These are phyloP conservation scores for Kappamyces sp. DNA, from an alignment of 192 early-diverging fungal genomes.

Conservation along the genomic window DNA sequence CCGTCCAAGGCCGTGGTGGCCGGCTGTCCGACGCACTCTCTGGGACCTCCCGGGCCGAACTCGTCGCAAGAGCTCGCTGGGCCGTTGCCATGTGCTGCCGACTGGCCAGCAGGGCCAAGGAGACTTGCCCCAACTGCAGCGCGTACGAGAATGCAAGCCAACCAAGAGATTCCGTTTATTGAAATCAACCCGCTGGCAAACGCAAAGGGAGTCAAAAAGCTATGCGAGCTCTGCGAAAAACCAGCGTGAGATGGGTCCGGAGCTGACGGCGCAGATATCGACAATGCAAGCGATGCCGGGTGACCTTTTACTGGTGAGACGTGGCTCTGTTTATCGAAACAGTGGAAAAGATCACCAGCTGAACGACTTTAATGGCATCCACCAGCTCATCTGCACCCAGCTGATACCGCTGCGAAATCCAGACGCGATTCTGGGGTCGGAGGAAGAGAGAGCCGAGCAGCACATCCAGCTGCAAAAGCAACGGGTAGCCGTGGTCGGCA, in stretches of 20 bases:
- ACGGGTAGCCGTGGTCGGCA: slow-evolving; percentile 18
- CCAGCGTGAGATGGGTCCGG: slow-evolving; percentile 30
- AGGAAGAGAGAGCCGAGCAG: slow-evolving; percentile 46
- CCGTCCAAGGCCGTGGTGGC: too few species aligned
- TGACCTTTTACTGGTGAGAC: slow-evolving; percentile 52
- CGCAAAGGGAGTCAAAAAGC: slow-evolving; percentile 50
- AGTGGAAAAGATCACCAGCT: slow-evolving; percentile 50
- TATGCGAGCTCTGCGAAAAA: slow-evolving; percentile 53
- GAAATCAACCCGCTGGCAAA: slow-evolving; percentile 55
- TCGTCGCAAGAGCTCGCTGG: too few species aligned
- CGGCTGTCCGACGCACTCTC: too few species aligned
- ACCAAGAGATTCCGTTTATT: not conserved
- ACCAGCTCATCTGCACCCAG: slow-evolving; percentile 45
- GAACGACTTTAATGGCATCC: slow-evolving; percentile 47
- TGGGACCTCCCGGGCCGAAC: too few species aligned
- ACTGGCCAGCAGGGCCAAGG: too few species aligned
- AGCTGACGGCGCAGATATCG: slow-evolving; percentile 29
- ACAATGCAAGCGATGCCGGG: slow-evolving; percentile 50
- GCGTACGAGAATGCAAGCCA: too few species aligned
- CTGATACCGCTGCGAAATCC: slow-evolving; percentile 40
- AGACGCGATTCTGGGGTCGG: slow-evolving; percentile 48
- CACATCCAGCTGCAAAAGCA: slow-evolving; percentile 34
- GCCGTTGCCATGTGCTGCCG: too few species aligned
- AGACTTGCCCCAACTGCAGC: too few species aligned
- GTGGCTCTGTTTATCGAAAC: not conserved